These are phyloP conservation scores for Parmales sp. DNA, from an alignment of 108 stramenopile species.

Conservation along the genomic window DNA sequence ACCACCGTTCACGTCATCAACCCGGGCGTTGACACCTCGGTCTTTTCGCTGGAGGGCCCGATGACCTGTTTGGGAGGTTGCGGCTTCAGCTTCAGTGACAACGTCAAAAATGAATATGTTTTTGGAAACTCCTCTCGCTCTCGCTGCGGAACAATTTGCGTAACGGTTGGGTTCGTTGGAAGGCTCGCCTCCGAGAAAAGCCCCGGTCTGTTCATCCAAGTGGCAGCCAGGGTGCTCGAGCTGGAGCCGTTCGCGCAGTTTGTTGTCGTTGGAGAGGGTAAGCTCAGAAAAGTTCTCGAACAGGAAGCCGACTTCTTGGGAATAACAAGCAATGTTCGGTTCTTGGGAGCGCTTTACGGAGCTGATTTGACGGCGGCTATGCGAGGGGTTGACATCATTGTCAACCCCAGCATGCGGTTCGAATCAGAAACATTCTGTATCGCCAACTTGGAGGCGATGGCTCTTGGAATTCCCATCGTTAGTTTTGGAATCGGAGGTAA, in stretches of 20 bases:
- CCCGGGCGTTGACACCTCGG: neutral
- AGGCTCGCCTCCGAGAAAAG: slow-evolving; percentile 35
- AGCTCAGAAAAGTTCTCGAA: slow-evolving; percentile 4
- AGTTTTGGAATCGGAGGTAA: slow-evolving; percentile 42
- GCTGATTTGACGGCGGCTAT: slow-evolving; percentile 4
- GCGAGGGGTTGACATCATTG: slow-evolving; percentile 20
- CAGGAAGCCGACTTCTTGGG: slow-evolving; percentile 15
- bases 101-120: neutral
- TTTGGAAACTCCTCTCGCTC: neutral
- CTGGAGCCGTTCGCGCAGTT: slow-evolving; percentile 20
- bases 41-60: neutral
- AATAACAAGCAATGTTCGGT: slow-evolving; percentile 14
- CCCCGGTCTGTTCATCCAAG: slow-evolving; percentile 30
- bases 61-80: neutral
- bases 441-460: slow-evolving; percentile 39
- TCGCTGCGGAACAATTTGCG: neutral
- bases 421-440: slow-evolving; percentile 41
- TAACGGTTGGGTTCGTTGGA: slow-evolving; percentile 25
- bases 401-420: slow-evolving; percentile 30
- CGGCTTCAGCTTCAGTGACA: neutral
- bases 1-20: neutral
- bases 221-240: slow-evolving; percentile 13
- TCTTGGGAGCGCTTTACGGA: slow-evolving; percentile 22
- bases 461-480: slow-evolving; percentile 26
- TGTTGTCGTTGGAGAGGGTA: slow-evolving; percentile 36